Percentiles rank a stretch among this genome's conserved stretches.
phyloP scores from a whole-genome alignment of 2,329 filamentous ascomycete species.

The Sclerotinia subarctica region DNA sequence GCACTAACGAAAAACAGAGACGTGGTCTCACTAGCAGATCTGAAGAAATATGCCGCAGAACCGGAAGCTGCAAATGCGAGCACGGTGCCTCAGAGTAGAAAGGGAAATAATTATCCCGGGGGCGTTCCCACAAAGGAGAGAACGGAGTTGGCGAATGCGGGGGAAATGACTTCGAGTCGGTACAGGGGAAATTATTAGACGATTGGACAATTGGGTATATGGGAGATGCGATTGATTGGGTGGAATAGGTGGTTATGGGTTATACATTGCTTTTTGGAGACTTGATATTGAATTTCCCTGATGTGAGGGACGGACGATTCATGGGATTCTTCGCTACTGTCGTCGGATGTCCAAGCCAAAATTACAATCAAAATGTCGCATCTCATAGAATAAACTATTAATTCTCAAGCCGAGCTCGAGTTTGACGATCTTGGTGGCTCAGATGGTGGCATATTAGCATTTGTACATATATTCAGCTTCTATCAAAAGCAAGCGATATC shows the following conservation, averaged over 20 bases:
- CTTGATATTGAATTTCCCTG: neutral
- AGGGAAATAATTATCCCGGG: constrained; percentile 23
- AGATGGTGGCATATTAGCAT: neutral
- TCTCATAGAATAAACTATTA: neutral
- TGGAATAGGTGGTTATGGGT: neutral
- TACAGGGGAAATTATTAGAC: constrained; percentile 2
- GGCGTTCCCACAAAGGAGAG: constrained; percentile 27
- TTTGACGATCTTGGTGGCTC: neutral
- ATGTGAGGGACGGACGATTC: neutral
- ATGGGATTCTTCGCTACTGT: neutral
- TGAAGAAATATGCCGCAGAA: constrained; percentile 38
- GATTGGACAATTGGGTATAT: neutral
- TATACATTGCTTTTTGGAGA: neutral
- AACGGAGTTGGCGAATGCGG: constrained; percentile 28
- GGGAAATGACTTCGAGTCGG: constrained; percentile 23
- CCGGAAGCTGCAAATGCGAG: constrained; percentile 28
- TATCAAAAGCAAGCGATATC: neutral
- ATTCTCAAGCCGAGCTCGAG: neutral
- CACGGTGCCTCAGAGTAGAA: constrained; percentile 26
- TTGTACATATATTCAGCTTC: neutral
- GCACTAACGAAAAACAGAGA: constrained; percentile 9
- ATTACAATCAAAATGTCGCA: neutral
- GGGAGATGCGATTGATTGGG: neutral
- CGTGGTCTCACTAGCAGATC: constrained; percentile 35
- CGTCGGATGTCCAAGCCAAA: neutral